Percentiles rank a stretch among this genome's conserved stretches.
Evolutionary conservation across 2,329 filamentous ascomycete genomes (phyloP).

Genomic region (Neofusicoccum laricinum): DNA sequence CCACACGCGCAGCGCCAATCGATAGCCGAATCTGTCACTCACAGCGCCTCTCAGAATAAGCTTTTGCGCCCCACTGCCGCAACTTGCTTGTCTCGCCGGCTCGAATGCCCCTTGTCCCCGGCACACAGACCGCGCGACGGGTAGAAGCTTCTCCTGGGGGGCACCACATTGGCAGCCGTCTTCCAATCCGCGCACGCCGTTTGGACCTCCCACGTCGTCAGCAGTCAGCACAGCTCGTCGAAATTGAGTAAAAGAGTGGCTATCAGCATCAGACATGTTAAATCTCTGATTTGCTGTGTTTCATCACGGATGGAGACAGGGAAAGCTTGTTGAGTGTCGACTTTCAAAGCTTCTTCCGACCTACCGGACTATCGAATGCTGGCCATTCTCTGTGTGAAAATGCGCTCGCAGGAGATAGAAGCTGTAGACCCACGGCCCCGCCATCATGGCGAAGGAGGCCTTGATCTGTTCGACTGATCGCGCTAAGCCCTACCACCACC

Average conservation of each 20-base stretch:
- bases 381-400: no score
- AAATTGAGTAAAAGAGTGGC: not conserved
- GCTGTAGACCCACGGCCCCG: no score
- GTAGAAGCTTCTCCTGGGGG: no score
- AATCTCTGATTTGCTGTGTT: not conserved
- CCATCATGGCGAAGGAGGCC: no score
- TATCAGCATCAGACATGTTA: not conserved
- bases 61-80: not conserved
- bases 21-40: not conserved
- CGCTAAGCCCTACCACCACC: no score
- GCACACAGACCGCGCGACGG: not conserved
- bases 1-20: not conserved
- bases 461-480: no score
- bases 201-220: not conserved
- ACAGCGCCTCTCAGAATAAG: not conserved
- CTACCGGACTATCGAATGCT: not conserved
- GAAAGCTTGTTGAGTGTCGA: no score
- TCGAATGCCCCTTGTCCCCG: not conserved
- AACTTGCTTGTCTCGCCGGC: not conserved
- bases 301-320: not conserved
- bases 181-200: not conserved
- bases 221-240: not conserved
- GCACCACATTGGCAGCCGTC: not conserved
- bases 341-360: not conserved
- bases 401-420: no score